Conservation (phyloP, 225 moss, liverwort and hornwort species). For the Physcomitrium patens region DNA sequence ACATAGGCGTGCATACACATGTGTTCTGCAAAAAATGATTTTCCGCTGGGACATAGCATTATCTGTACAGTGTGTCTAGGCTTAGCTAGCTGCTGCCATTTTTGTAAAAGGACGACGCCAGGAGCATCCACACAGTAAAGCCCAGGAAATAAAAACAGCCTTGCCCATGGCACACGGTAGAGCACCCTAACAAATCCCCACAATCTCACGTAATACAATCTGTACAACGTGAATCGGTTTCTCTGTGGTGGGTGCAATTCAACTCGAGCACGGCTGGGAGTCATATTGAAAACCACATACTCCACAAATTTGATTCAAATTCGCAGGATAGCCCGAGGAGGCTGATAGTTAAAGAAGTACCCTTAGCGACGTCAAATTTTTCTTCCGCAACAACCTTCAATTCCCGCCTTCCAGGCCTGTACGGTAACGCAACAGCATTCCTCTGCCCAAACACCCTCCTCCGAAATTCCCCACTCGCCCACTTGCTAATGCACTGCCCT, state of each 20-base stretch:
- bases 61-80: background rate
- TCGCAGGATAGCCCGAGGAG: background rate
- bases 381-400: slow-evolving; percentile 44
- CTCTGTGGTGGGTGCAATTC: background rate
- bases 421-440: slow-evolving; percentile 10
- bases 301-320: background rate
- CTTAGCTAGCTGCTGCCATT: background rate
- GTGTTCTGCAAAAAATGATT: no score
- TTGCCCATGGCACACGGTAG: background rate
- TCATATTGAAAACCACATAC: background rate
- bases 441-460: slow-evolving; percentile 23
- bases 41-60: no score
- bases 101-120: background rate
- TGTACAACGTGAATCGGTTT: background rate
- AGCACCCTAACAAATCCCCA: background rate
- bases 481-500: slow-evolving; percentile 26
- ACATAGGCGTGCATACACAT: background rate
- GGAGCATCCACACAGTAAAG: background rate
- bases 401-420: slow-evolving; percentile 18
- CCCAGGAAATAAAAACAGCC: background rate
- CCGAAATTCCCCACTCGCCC: slow-evolving; percentile 27
- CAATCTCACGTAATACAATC: background rate
- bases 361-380: slow-evolving; percentile 26
- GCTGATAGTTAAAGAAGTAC: background rate
- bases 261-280: background rate